These are phyloP conservation scores for Trametes coccinea DNA, from an alignment of 768 basidiomycete genomes.

Conservation along the genomic window DNA sequence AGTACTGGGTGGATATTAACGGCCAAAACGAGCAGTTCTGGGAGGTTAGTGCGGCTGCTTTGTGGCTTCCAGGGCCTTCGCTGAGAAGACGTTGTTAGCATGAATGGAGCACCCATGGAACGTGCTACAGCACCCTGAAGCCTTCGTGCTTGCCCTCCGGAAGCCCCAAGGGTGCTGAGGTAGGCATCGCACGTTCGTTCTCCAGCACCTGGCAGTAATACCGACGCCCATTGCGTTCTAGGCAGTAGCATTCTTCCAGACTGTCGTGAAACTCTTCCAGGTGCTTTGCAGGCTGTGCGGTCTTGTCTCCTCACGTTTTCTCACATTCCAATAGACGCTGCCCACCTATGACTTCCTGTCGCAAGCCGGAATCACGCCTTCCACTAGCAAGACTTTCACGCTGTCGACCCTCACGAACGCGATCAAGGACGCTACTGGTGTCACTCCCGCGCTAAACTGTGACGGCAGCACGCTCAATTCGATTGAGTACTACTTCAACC, in stretches of 20 bases:
- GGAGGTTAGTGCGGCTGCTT: slow-evolving; percentile 48
- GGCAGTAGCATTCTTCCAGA: slow-evolving; percentile 69
- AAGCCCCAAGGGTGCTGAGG: slow-evolving; percentile 63
- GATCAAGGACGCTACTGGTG: slow-evolving; percentile 55
- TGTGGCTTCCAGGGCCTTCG: background rate
- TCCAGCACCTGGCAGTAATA: background rate
- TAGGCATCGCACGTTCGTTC: slow-evolving; percentile 26
- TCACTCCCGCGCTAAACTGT: slow-evolving; percentile 53
- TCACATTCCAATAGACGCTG: slow-evolving; percentile 42
- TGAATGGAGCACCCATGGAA: slow-evolving; percentile 73
- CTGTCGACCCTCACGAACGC: slow-evolving; percentile 55
- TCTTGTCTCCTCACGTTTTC: no score
- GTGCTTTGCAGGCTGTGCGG: slow-evolving; percentile 25
- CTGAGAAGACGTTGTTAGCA: slow-evolving; percentile 42
- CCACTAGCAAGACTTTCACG: slow-evolving; percentile 55
- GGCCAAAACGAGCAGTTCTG: slow-evolving; percentile 66
- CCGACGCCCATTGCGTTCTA: slow-evolving; percentile 26
- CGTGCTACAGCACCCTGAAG: slow-evolving; percentile 58
- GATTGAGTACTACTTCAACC: slow-evolving; percentile 65
- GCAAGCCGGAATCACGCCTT: slow-evolving; percentile 73
- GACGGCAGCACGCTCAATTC: slow-evolving; percentile 37
- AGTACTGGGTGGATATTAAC: slow-evolving; percentile 64
- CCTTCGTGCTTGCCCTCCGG: slow-evolving; percentile 59
- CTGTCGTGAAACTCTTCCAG: slow-evolving; percentile 60
- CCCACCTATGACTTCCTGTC: slow-evolving; percentile 76